Evolutionary conservation across 441 rosid genomes (phyloP), one percentile per base, ranked within the genome.

Genomic region (Populus trichocarpa): DNA sequence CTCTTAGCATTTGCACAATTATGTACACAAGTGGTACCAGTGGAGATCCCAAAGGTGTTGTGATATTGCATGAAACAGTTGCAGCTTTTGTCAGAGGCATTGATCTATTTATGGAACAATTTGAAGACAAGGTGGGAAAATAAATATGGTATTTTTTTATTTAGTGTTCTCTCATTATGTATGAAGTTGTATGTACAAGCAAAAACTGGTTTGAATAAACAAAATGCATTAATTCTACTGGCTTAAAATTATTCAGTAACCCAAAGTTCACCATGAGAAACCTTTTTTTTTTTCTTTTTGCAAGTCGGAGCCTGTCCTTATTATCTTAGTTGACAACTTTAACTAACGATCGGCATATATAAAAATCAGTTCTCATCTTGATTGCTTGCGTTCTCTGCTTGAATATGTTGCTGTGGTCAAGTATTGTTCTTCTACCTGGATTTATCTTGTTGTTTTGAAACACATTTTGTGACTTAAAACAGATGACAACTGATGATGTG

Each of bases 21-120:
- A 96, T 96, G 97, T 94, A 96, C 73, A 96, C 99, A 42, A 96
- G 99, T 30, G 99, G 99, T 61, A 92, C 98, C 78, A 96, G 96
- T 77, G 99, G 99, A 74, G 91, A 90, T 68, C 99, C 99, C 33
- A 96, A 96, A 86, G 98, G 99, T 2, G 99, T 96, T 68, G 91
- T 94, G 72, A 79, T 94, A 65, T 90, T 92, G 61, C 99, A 96
- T 76, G 97, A 96, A 87, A 89, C 89, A 18, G 79, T 92, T 20
- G 84, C 90, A 2, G 69, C 81, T 40, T 87, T 86, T 30, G 90
- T 92, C 32, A 81, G 88, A 42, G 96, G 97, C 38, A 36, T 91
- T 46, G 99, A 96, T 87, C 84, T 92, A 64, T 94, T 84, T 80
- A 7, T 96, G 88, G 98, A 90, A 35, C 97, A 91, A 82, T 89